A percentile compares a stretch with the other conserved stretches of the same genome.
phyloP scores from a whole-genome alignment of 2,329 filamentous ascomycete genomes.

The Truncatella angustata region DNA sequence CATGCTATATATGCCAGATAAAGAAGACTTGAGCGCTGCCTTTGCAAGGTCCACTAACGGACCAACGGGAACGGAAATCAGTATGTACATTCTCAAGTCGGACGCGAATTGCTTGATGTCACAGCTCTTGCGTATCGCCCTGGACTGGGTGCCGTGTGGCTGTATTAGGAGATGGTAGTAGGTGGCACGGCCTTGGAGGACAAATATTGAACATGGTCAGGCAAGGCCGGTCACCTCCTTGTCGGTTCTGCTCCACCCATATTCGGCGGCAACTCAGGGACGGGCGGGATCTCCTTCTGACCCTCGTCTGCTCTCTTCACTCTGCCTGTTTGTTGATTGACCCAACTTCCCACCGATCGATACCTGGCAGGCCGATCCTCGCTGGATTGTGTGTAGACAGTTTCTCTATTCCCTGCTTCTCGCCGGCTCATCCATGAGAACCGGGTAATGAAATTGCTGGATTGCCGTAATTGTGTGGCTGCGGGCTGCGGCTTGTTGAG shows the following conservation, averaged over 20 bases:
- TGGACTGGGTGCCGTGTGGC: too few relatives aligned
- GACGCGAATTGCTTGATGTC: too few relatives aligned
- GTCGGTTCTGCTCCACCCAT: neutral
- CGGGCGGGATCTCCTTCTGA: conserved; percentile 34
- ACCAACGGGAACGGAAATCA: neutral
- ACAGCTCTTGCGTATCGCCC: too few relatives aligned
- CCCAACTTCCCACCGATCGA: conserved; percentile 61
- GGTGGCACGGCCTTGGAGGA: neutral
- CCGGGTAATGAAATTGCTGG: conserved; percentile 21
- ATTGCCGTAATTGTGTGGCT: conserved; percentile 14
- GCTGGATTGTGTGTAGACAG: conserved; percentile 50
- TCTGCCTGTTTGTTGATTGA: conserved; percentile 60
- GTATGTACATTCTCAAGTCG: too few relatives aligned
- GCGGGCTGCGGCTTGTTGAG: conserved; percentile 10
- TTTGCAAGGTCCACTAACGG: too few relatives aligned
- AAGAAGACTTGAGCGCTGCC: neutral
- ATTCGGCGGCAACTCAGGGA: conserved; percentile 29
- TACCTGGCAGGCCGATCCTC: conserved; percentile 56
- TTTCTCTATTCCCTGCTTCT: conserved; percentile 39
- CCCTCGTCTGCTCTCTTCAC: conserved; percentile 46
- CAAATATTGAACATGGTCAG: too few relatives aligned
- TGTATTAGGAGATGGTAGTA: too few relatives aligned
- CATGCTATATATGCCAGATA: neutral
- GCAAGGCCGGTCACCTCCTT: neutral
- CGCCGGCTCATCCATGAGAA: conserved; percentile 35